A percentile compares a stretch with the other conserved stretches of the same genome.
Evolutionary conservation across 2,329 filamentous ascomycete species (phyloP).

Genomic region (Aotearoamyces nothofagi): DNA sequence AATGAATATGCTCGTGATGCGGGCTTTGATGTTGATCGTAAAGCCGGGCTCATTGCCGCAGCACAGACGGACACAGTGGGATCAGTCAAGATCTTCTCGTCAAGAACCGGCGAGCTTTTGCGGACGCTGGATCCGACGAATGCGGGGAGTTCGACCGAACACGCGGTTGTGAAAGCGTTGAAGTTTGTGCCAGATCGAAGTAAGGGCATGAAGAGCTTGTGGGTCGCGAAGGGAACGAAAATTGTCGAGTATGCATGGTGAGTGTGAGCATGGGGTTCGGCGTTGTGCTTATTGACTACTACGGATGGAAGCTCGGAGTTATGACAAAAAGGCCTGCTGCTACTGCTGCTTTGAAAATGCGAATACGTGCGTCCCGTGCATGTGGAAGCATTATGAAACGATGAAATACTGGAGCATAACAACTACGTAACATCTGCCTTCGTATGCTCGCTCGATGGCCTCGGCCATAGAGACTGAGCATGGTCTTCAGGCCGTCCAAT

Average conservation of each 20-base stretch:
- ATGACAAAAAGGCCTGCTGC: too few relatives aligned
- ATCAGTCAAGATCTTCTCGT: constrained; percentile 2
- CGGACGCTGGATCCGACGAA: not conserved
- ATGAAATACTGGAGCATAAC: too few relatives aligned
- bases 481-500: too few relatives aligned
- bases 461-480: too few relatives aligned
- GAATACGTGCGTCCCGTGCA: too few relatives aligned
- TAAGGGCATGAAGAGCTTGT: not conserved
- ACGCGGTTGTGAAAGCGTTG: not conserved
- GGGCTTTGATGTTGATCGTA: constrained; percentile 34
- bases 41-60: constrained; percentile 35
- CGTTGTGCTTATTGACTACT: too few relatives aligned
- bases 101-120: constrained; percentile 1
- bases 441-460: too few relatives aligned
- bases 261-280: not conserved
- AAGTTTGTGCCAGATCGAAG: not conserved
- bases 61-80: constrained; percentile 29
- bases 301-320: too few relatives aligned
- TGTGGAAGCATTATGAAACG: too few relatives aligned
- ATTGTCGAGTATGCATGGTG: not conserved
- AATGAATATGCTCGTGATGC: constrained; percentile 32
- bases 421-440: too few relatives aligned
- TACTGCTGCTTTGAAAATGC: too few relatives aligned
- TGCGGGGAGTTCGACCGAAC: not conserved
- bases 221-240: not conserved